phyloP scores from a whole-genome alignment of 176 grass and related monocot genomes.

The Metroxylon sagu region DNA sequence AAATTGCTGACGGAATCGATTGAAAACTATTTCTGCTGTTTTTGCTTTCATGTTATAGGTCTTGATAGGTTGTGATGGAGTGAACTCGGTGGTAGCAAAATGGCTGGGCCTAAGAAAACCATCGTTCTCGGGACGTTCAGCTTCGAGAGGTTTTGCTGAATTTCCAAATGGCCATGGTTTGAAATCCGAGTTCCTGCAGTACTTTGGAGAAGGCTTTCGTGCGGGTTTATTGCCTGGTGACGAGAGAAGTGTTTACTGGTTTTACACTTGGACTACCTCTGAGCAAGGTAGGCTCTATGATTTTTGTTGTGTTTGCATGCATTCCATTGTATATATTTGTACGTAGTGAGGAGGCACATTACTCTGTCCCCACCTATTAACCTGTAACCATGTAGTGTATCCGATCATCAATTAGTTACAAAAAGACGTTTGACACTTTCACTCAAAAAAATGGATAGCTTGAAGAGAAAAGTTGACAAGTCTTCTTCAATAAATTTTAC shows the following conservation, averaged over 20 bases:
- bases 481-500: too few species aligned
- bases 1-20: too few species aligned
- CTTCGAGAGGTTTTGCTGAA: slow-evolving; percentile 41
- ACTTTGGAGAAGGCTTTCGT: slow-evolving; percentile 37
- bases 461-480: too few species aligned
- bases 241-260: slow-evolving; percentile 54
- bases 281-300: not conserved
- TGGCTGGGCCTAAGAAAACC: slow-evolving; percentile 44
- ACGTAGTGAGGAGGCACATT: too few species aligned
- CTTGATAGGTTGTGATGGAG: slow-evolving; percentile 53
- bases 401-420: too few species aligned
- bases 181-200: slow-evolving; percentile 33
- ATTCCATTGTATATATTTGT: too few species aligned
- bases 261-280: slow-evolving; percentile 56
- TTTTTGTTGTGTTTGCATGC: not conserved
- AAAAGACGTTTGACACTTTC: too few species aligned
- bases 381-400: too few species aligned
- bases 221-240: slow-evolving; percentile 38
- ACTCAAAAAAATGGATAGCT: too few species aligned
- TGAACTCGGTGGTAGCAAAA: slow-evolving; percentile 70
- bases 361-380: too few species aligned
- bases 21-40: too few species aligned
- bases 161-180: slow-evolving; percentile 44
- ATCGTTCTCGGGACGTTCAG: slow-evolving; percentile 28
- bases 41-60: slow-evolving; percentile 19